phyloP scores from a whole-genome alignment of 768 basidiomycete species.

The Trametes elegans region DNA sequence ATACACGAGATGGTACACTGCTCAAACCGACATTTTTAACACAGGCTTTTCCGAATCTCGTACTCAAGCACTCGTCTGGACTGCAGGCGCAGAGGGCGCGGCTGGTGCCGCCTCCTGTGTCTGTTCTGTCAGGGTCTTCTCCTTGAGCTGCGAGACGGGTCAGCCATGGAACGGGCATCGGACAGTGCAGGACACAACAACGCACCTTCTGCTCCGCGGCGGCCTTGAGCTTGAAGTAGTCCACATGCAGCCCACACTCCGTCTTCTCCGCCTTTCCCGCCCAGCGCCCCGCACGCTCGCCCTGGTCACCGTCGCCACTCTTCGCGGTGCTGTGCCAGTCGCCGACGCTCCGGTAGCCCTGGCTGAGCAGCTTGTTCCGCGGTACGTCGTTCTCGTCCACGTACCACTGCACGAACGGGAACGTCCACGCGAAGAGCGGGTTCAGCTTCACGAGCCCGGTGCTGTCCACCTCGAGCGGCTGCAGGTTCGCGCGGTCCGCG shows the following conservation, averaged over 20 bases:
- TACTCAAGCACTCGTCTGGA: conserved; percentile 15
- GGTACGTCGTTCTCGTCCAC: conserved; percentile 81
- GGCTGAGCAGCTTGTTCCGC: conserved; percentile 79
- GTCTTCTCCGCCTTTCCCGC: conserved; percentile 81
- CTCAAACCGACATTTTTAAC: background rate
- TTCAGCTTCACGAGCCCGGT: conserved; percentile 94
- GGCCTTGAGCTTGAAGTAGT: conserved; percentile 77
- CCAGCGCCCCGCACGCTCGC: conserved; percentile 92
- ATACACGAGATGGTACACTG: conserved; percentile 10
- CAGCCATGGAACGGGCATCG: background rate
- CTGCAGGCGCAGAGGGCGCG: background rate
- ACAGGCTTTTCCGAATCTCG: background rate
- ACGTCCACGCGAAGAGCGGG: conserved; percentile 88
- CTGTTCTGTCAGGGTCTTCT: conserved; percentile 7
- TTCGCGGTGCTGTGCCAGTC: conserved; percentile 96
- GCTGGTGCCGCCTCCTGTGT: background rate
- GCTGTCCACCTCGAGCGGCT: conserved; percentile 86
- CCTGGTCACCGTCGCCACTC: conserved; percentile 62
- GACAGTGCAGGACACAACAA: background rate
- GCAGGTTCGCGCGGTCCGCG: conserved; percentile 76
- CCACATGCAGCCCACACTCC: conserved; percentile 93
- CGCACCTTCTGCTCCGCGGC: conserved; percentile 44
- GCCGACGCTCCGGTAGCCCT: conserved; percentile 94
- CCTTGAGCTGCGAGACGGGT: conserved; percentile 3
- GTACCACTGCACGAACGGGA: conserved; percentile 81